Base-by-base conservation (phyloP, 2,329 filamentous ascomycete species). In the Cucurbitaria berberidis region DNA sequence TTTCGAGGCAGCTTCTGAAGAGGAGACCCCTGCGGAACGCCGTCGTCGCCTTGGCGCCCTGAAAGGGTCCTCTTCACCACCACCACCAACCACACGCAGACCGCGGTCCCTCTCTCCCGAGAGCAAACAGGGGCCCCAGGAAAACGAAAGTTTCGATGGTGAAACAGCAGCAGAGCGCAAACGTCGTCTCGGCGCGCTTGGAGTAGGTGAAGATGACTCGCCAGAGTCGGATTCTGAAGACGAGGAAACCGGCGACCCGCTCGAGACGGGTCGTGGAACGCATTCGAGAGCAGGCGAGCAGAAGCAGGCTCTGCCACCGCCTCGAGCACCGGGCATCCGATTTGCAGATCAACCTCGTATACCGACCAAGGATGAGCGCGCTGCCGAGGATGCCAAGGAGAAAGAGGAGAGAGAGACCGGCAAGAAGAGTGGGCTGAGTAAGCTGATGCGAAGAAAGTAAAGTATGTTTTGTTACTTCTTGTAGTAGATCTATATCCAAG, bases 141-240 rank as follows among this genome's bases (percentile, higher is more conserved):
- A 82, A 1, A 52, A 48, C 3, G 35, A 38, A 15, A 56, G 53
- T 3, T 62, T 68, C 13, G 79, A 78, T 29, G 80, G 77, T 29
- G 90, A 93, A 75, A 92, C 89, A 0, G 87, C 89, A 0, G 90
- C 89, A 0, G 90, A 93, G 73, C 81, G 88, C 51, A 82, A 89
- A 35, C 81, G 90, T 47, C 84, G 90, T 63, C 86, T 91, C 64
- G 89, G 89, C 1, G 90, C 90, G 1, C 77, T 93, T 1, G 89
- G 89, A 9, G 79, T 89, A 21, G 62, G 63, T 21, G 56, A 63
- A 11, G 65, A 69, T 21, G 55, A 68, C 6, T 55, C 63, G 1
- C 61, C 66, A 3, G 68, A 68, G 19, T 70, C 68, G 0, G 70
- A 73, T 9, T 69, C 64, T 8, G 71, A 74, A 18, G 66, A 63